Conservation (phyloP, 306 rosid genomes). For the Glycine tomentella region DNA sequence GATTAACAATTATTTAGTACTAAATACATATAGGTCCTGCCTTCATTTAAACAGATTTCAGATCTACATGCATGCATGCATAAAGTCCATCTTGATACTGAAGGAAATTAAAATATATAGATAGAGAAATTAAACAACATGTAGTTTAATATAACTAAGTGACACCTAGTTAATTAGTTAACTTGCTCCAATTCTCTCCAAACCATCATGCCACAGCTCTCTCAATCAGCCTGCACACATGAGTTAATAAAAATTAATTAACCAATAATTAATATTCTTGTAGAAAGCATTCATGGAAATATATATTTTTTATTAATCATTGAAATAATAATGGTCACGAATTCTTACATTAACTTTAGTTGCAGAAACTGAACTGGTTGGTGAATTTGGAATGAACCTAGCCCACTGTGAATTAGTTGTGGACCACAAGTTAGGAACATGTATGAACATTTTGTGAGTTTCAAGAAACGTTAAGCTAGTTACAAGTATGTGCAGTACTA, state of each 20-base stretch:
- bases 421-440: constrained; percentile 4
- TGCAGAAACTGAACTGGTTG: constrained; percentile 65
- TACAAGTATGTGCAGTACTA: neutral
- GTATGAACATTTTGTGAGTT: neutral
- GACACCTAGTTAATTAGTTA: too few species aligned
- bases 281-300: neutral
- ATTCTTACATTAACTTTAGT: constrained; percentile 58
- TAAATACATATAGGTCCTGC: constrained; percentile 9
- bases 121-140: neutral
- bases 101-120: constrained; percentile 38
- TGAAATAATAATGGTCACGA: neutral
- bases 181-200: constrained; percentile 4
- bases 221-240: constrained; percentile 52
- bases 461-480: constrained; percentile 12
- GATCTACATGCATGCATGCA: constrained; percentile 29
- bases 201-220: constrained; percentile 25
- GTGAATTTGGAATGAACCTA: constrained; percentile 82
- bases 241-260: constrained; percentile 11
- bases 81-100: constrained; percentile 24
- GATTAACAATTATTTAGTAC: neutral
- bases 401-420: constrained; percentile 75
- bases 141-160: constrained; percentile 42
- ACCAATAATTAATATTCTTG: constrained; percentile 9
- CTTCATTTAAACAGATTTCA: constrained; percentile 15
- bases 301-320: too few species aligned